phyloP scores from a whole-genome alignment of 192 early-diverging fungal species.

The Backusella liffmaniae region DNA sequence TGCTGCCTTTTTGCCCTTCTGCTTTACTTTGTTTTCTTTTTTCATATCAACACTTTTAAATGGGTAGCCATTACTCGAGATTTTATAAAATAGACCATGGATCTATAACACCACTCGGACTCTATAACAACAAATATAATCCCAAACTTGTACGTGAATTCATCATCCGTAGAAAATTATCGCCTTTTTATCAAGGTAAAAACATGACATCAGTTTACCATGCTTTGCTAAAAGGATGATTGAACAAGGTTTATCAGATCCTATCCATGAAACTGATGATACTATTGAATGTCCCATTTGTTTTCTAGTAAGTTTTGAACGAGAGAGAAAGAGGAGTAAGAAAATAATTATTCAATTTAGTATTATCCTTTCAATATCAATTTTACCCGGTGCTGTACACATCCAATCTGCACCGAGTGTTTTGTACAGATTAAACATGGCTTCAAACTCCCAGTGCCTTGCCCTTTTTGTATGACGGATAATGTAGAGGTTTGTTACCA shows the following conservation, averaged over 20 bases:
- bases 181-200: slow-evolving; percentile 17
- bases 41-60: background rate
- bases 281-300: slow-evolving; percentile 92
- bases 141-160: background rate
- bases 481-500: background rate
- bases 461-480: slow-evolving; percentile 12
- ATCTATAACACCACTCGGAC: background rate
- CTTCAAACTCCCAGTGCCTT: background rate
- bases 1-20: background rate
- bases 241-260: background rate
- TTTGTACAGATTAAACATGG: slow-evolving; percentile 86
- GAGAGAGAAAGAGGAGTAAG: background rate
- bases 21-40: background rate
- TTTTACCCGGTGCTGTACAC: slow-evolving; percentile 88
- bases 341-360: slow-evolving; percentile 15
- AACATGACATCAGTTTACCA: background rate
- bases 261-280: background rate
- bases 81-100: background rate
- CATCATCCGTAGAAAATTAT: background rate
- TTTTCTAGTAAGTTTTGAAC: slow-evolving; percentile 67
- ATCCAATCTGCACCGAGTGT: slow-evolving; percentile 96
- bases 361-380: slow-evolving; percentile 93
- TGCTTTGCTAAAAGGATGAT: background rate
- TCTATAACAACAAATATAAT: background rate
- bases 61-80: background rate